Conservation (phyloP, 2,329 filamentous ascomycete species). For the Ophioceras dolichostomum region DNA sequence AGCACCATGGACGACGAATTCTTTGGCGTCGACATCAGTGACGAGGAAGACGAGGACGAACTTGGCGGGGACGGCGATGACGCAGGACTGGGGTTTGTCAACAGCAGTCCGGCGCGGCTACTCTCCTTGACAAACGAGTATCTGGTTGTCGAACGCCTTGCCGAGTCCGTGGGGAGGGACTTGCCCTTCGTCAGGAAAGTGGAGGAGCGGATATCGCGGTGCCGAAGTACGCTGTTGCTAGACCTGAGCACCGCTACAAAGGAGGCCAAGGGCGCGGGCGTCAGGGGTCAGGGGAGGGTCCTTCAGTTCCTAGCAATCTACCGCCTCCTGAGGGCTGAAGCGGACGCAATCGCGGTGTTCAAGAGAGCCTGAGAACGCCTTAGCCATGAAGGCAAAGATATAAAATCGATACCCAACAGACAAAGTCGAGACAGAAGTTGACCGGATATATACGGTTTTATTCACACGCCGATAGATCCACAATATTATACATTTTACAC, state of each 20-base stretch:
- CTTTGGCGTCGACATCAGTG: constrained; percentile 14
- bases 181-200: constrained; percentile 36
- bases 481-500: constrained; percentile 11
- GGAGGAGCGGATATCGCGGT: constrained; percentile 37
- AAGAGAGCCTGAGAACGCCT: constrained; percentile 21
- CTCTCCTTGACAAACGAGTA: constrained; percentile 32
- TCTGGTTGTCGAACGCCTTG: constrained; percentile 25
- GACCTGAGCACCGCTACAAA: constrained; percentile 38
- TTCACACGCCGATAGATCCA: constrained; percentile 6
- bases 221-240: constrained; percentile 43
- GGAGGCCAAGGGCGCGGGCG: constrained; percentile 28
- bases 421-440: constrained; percentile 8
- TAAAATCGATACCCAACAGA: background rate
- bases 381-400: background rate
- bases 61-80: constrained; percentile 19
- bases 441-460: constrained; percentile 5
- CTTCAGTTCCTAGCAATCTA: constrained; percentile 42
- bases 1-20: constrained; percentile 12
- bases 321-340: constrained; percentile 35
- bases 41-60: constrained; percentile 17
- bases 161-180: constrained; percentile 31
- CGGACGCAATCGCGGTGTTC: constrained; percentile 37
- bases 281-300: constrained; percentile 28
- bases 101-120: constrained; percentile 34
- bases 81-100: constrained; percentile 21